Base-by-base conservation (phyloP, 768 basidiomycete genomes). In the Leccinum imitatum region DNA sequence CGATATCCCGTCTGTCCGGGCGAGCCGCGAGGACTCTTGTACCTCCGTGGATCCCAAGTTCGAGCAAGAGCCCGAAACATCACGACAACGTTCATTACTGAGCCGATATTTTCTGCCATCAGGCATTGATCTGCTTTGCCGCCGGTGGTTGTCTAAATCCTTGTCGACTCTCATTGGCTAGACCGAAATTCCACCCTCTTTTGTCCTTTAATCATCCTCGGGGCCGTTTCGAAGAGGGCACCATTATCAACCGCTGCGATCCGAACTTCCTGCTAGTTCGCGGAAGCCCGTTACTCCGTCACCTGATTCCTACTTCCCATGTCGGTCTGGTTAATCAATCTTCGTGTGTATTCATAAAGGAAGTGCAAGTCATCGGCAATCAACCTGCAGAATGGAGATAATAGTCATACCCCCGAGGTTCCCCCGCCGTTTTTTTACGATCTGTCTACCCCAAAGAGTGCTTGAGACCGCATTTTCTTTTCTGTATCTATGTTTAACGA, bases 211-310 rank as follows among this genome's bases (percentile, higher is more conserved):
- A 54, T 57, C 44, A 56, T 27, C 41, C 17, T 3, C 44, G 10
- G 44, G 44, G 44, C 14, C 51, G 30, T 57, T 17, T n/a, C 19
- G 14, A 35, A 56, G 11, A 8, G 23, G 15, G 5, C 10, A 27
- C 14, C 27, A 17, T 14, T 30, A 19, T 27, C 55, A 19, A 13
- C 41, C 13, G 21, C 11, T 8, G 13, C 19, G 15, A 23, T 31
- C 27, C 47, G 51, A 4, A 27, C 31, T 48, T 37, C 17, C 52
- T 23, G 17, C 30, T 48, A 31, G n/a, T 35, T 17, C 30, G 48
- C 33, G 57, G 59, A 35, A 17, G 23, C 41, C 59, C 57, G 50
- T 59, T 33, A n/a, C 39, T 59, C 57, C 17, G 14, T 10, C 30
- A 41, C 30, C 55, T 23, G 15, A 7, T 9, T 53, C 15, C 25